phyloP scores from a whole-genome alignment of 2,329 filamentous ascomycete species.

The Hymenoscyphus albidus region DNA sequence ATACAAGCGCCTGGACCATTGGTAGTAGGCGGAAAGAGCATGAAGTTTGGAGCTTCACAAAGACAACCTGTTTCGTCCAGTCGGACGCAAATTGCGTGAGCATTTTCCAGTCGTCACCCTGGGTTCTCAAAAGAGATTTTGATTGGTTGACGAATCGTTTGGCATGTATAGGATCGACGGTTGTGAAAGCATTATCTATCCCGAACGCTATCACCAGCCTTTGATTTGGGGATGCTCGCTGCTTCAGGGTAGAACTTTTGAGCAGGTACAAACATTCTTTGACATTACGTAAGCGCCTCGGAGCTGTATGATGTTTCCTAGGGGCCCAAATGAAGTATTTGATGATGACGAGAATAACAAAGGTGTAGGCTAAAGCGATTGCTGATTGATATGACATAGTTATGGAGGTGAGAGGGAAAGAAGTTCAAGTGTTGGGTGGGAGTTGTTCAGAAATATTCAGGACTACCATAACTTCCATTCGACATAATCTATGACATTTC shows the following conservation, averaged over 20 bases:
- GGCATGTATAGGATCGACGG: slow-evolving; percentile 6
- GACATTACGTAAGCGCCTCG: no score
- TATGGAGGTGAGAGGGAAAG: background rate
- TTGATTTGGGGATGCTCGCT: slow-evolving; percentile 16
- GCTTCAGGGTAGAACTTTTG: slow-evolving; percentile 3
- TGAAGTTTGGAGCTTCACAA: background rate
- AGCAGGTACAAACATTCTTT: background rate
- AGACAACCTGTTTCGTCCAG: background rate
- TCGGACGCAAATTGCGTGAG: background rate
- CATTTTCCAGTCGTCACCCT: background rate
- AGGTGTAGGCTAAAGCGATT: background rate
- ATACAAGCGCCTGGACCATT: slow-evolving; percentile 16
- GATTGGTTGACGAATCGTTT: slow-evolving; percentile 1
- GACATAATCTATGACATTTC: no score
- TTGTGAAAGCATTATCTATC: slow-evolving; percentile 23
- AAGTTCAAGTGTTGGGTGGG: background rate
- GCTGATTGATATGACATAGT: background rate
- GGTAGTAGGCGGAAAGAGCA: background rate
- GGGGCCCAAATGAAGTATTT: background rate
- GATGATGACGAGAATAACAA: background rate
- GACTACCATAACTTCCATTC: no score
- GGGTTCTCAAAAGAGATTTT: background rate
- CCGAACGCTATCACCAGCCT: slow-evolving; percentile 16
- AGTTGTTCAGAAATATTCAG: no score
- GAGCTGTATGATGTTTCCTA: background rate